Conservation (phyloP, 495 filamentous ascomycete genomes). For the Penicillium cataractarum region DNA sequence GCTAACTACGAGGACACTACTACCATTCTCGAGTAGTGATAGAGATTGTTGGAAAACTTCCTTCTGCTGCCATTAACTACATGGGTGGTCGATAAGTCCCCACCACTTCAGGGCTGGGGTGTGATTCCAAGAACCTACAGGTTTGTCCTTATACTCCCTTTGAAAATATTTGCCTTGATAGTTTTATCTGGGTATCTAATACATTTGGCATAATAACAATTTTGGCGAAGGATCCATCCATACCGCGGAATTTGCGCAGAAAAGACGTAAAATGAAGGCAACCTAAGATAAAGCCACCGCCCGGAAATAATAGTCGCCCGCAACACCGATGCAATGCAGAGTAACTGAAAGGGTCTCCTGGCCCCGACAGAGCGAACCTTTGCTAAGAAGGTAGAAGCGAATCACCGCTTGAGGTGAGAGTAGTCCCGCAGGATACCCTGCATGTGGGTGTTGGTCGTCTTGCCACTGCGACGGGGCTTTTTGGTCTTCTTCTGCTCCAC, state of each 20-base stretch:
- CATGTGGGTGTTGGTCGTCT: constrained; percentile 95
- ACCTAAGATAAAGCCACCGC: not conserved
- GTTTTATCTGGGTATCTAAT: constrained; percentile 41
- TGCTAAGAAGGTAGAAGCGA: not conserved
- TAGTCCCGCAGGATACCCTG: constrained; percentile 83
- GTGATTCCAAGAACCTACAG: not conserved
- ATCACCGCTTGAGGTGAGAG: constrained; percentile 60
- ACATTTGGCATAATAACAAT: constrained; percentile 24
- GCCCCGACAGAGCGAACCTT: not conserved
- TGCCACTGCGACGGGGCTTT: constrained; percentile 72
- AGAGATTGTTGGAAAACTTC: no score
- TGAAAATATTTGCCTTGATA: not conserved
- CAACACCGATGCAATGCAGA: constrained; percentile 33
- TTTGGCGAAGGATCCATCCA: constrained; percentile 4
- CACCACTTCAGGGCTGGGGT: no score
- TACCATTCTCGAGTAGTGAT: no score
- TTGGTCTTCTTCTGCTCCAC: constrained; percentile 62
- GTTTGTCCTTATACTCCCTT: no score
- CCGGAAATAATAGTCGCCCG: not conserved
- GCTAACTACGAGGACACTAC: no score
- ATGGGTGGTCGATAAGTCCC: no score
- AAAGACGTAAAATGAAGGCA: not conserved
- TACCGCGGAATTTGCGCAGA: not conserved
- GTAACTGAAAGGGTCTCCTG: not conserved
- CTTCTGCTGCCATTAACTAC: no score